Base-by-base conservation (phyloP, 2,329 filamentous ascomycete species). In the Fusarium redolens region DNA sequence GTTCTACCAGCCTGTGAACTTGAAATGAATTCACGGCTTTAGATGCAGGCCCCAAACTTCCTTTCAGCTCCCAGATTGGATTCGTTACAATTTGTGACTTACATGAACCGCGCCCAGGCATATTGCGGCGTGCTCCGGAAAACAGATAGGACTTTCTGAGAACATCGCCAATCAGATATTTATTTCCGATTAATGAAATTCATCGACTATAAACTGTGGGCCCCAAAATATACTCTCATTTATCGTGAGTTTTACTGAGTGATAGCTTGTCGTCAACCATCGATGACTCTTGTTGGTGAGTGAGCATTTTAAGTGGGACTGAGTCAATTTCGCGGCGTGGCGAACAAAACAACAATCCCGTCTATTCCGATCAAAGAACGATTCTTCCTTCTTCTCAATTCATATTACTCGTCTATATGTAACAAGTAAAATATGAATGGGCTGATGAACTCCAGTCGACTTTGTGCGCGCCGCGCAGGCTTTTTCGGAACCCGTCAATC, bases 271-370 rank as follows among this genome's bases (percentile, higher is more conserved):
- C 11, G 2, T 22, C 4, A 13, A 15, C 5, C 30, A 14, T 31
- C 4, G 6, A 25, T n/a, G 3, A 14, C 20, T 35, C 40, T n/a
- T 37, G 37, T 22, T 38, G 38, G 57, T 9, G 47, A 55, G 35
- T 18, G 17, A 30, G n/a, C 14, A 18, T 60, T 68, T 54, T 43
- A 50, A 68, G 65, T 68, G 65, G 65, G 50, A 25, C 64, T 68
- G 65, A 68, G 65, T 50, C n/a, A 68, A 68, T 68, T 68, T 54
- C n/a, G 65, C 65, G 65, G 41, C 6, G 35, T 12, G 6, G 7
- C 2, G 11, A 35, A 1, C 10, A 18, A 57, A 44, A 65, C 20
- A 25, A 9, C 31, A 18, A 9, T 6, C 20, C 3, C 10, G 25
- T 5, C 22, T 22, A 43, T 44, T 22, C 5, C 4, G 38, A 47